A percentile compares a stretch with the other conserved stretches of the same genome.
phyloP scores from a whole-genome alignment of 1,139 yeast species.

The Pichia sp. region DNA sequence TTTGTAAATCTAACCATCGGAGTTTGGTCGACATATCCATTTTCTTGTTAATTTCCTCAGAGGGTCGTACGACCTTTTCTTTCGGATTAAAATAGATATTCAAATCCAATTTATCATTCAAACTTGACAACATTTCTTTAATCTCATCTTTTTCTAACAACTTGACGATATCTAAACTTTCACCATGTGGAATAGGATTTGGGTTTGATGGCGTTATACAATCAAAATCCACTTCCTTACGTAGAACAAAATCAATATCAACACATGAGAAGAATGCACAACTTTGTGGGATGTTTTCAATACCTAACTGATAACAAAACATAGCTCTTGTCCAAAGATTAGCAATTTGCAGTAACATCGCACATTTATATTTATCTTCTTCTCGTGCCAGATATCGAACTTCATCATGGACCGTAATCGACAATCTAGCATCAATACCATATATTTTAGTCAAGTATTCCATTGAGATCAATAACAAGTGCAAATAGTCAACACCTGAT shows the following conservation, averaged over 20 bases:
- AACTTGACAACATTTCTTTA: slow-evolving; percentile 23
- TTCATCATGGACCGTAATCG: slow-evolving; percentile 95
- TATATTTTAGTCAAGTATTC: slow-evolving; percentile 69
- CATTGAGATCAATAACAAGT: slow-evolving; percentile 83
- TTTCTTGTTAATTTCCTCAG: slow-evolving; percentile 32
- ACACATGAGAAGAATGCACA: slow-evolving; percentile 96
- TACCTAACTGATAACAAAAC: slow-evolving; percentile 92
- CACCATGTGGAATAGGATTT: slow-evolving; percentile 73
- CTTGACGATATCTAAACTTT: slow-evolving; percentile 58
- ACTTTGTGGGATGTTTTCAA: slow-evolving; percentile 86
- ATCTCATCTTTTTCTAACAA: slow-evolving; percentile 42
- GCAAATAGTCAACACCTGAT: slow-evolving; percentile 96
- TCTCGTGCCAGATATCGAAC: slow-evolving; percentile 76
- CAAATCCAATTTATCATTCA: slow-evolving; percentile 20
- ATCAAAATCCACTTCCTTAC: slow-evolving; percentile 87
- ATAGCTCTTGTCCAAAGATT: slow-evolving; percentile 96
- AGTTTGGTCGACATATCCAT: slow-evolving; percentile 26
- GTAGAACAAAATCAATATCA: slow-evolving; percentile 81
- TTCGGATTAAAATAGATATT: slow-evolving; percentile 10
- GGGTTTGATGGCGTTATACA: slow-evolving; percentile 92
- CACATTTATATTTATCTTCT: slow-evolving; percentile 71
- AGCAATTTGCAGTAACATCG: slow-evolving; percentile 81
- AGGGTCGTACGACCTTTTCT: slow-evolving; percentile 24
- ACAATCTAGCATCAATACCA: slow-evolving; percentile 71
- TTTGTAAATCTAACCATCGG: slow-evolving; percentile 35